Base-by-base conservation (phyloP, 1,139 yeast genomes). In the Zygoascus sp. region DNA sequence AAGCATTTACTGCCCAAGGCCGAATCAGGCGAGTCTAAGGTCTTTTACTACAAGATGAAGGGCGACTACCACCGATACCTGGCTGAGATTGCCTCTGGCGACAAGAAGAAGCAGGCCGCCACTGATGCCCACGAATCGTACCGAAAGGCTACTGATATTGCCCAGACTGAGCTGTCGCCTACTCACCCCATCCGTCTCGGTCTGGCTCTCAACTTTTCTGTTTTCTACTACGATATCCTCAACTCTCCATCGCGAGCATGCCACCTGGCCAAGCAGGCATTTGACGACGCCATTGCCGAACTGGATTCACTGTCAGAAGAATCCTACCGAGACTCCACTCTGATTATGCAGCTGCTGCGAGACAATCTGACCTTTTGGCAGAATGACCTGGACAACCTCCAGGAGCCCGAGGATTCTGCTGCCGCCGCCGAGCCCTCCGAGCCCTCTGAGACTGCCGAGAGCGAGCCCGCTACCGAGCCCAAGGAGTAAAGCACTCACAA, bases 321-420 rank as follows among this genome's bases (percentile, higher is more conserved):
- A 76, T 86, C 96, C 58, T 92, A 92, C 82, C 88, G 92, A 73
- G 98, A 92, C 72, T 89, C 97, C 55, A 92, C 97, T 59, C 81
- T 92, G 72, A 92, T 92, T 70, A 90, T 92, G 98, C 97, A 92
- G 81, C 82, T 92, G 70, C 83, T 92, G 70, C 86, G 97, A 77
- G 98, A 92, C 75, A 92, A 92, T 81, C 81, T 92, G 75, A 92
- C 98, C 61, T 83, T 92, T 75, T 92, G 98, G 98, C 90, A 96
- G 61, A 79, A 84, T 51, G 97, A 89, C 69, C 85, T 88, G 81
- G 86, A 95, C 53, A 95, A 85, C 73, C 49, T 56, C 48, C 61
- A 55, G 47, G 80, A 75, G 63, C 80, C 74, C 50, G 78, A 74
- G 53, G 63, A 52, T 41, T 81, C 79, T 61, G 67, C 72, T 55